Percentiles rank a stretch among this genome's conserved stretches.
Evolutionary conservation across 2,329 filamentous ascomycete genomes (phyloP).

Genomic region (Dactylellina parvicollis): DNA sequence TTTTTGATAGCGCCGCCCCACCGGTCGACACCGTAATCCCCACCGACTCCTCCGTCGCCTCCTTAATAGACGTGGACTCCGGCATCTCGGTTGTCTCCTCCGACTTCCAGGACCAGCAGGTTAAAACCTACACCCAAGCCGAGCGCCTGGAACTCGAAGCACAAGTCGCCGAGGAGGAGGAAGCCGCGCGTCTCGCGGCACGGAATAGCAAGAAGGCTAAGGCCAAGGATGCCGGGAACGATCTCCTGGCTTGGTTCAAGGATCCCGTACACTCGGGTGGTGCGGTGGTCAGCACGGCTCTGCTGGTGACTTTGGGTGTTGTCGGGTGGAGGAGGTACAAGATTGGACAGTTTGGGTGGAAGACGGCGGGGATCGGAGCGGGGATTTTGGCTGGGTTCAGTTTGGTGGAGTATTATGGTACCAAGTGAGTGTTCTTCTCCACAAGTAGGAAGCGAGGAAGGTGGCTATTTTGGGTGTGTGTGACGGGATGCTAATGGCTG

Average conservation of each 20-base stretch:
- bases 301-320: constrained; percentile 35
- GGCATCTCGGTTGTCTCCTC: constrained; percentile 48
- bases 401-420: constrained; percentile 47
- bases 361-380: constrained; percentile 40
- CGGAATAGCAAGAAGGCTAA: constrained; percentile 5
- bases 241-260: constrained; percentile 58
- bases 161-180: constrained; percentile 34
- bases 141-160: constrained; percentile 40
- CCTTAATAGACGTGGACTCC: constrained; percentile 46
- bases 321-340: constrained; percentile 34
- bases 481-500: constrained; percentile 14
- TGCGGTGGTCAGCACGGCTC: constrained; percentile 22
- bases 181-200: constrained; percentile 24
- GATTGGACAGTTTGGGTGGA: constrained; percentile 32
- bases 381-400: constrained; percentile 43
- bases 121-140: constrained; percentile 49
- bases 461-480: neutral
- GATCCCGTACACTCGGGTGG: constrained; percentile 28
- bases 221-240: constrained; percentile 35
- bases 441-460: neutral
- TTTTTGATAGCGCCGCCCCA: constrained; percentile 31
- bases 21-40: constrained; percentile 35
- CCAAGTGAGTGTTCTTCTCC: constrained; percentile 27
- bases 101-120: constrained; percentile 31
- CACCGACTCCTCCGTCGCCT: constrained; percentile 47